Evolutionary conservation across 2,329 filamentous ascomycete genomes (phyloP), one percentile per base, ranked within the genome.

Genomic region (Colletotrichum gloeosporioides): DNA sequence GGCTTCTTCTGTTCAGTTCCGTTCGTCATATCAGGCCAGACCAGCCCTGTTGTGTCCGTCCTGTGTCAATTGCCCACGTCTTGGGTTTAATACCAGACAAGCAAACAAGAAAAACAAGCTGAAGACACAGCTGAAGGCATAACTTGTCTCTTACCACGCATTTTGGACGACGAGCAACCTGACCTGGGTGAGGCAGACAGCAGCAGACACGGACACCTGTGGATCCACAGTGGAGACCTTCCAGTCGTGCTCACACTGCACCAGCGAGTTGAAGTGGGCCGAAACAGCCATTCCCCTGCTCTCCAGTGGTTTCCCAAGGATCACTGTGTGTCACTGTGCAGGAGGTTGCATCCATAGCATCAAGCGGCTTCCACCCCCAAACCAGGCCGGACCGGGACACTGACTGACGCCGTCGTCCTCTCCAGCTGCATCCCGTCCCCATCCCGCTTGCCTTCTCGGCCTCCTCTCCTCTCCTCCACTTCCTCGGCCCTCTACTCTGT

Each of bases 251-350:
- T 73, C 64, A 63, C 10, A 39, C 49, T 73, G 71, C 66, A 65
- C 5, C 39, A 44, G 59, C 70, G 36, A 44, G 39, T 27, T 61
- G 63, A 61, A 76, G 74, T 76, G 74, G 74, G 59, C 44, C 64
- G 32, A 34, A 31, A 15, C 74, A 69, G 70, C 70, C 70, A 71
- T 53, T 76, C 74, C 59, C 74, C 72, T 76, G 74, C 59, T 76
- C 64, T 65, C 72, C 64, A 68, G 57, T 73, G 74, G 57, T 53
- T 64, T 62, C 64, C 71, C 74, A 39, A 55, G 57, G 49, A 69
- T 61, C 57, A 73, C 74, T 49, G 74, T 76, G 74, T 76, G 73
- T 76, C 73, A 76, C 73, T 69, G 73, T 76, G 73, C 73, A 76
- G 73, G 27, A 73, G 36, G 70, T 73, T 73, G 73, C 73, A 67